Conservation (phyloP, 352 stramenopile species). For the Phytopythium helicoides region DNA sequence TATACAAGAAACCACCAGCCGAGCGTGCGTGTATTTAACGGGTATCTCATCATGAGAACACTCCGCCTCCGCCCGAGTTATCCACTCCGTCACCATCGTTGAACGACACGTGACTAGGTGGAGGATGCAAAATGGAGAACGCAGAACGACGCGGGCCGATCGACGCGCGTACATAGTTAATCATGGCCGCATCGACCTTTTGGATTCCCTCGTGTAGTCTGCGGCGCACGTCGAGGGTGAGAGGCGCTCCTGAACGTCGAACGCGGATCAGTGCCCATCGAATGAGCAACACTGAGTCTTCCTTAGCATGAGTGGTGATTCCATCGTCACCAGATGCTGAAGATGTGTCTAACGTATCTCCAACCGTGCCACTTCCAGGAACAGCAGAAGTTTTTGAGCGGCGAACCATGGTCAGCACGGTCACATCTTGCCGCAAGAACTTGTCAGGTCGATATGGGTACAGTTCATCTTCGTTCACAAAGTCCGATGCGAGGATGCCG, state of each 20-base stretch:
- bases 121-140: conserved; percentile 7
- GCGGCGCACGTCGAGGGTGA: conserved; percentile 19
- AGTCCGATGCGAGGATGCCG: conserved; percentile 32
- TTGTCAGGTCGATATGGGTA: conserved; percentile 26
- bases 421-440: conserved; percentile 35
- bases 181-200: conserved; percentile 28
- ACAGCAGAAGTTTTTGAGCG: not conserved
- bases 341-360: too few species aligned
- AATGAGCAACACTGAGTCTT: conserved; percentile 21
- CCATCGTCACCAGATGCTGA: not conserved
- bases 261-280: conserved; percentile 32
- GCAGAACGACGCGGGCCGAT: conserved; percentile 4
- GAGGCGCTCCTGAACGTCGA: conserved; percentile 15
- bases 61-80: not conserved
- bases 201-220: conserved; percentile 27
- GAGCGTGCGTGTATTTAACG: too few species aligned
- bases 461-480: conserved; percentile 43
- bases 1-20: too few species aligned
- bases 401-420: conserved; percentile 21
- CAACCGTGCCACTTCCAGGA: too few species aligned
- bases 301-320: not conserved
- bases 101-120: not conserved
- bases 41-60: not conserved
- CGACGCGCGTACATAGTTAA: conserved; percentile 22
- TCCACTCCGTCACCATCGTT: too few species aligned